Base-by-base conservation (phyloP, 2,329 filamentous ascomycete species). In the Zelopaecilomyces penicillatus region DNA sequence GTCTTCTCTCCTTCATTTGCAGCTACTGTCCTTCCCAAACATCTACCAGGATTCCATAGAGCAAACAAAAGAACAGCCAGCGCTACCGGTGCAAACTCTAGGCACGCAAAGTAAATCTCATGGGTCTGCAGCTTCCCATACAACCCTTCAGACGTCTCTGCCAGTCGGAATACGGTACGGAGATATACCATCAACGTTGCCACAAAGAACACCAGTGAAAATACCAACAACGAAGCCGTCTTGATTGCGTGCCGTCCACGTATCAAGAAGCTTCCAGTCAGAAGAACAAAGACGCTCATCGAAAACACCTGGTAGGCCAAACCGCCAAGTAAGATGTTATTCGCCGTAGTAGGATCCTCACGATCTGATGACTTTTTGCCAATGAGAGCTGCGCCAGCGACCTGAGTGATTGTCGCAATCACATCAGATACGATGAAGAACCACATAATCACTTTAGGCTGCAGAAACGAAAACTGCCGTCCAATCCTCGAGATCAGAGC, bases 371-470 rank as follows among this genome's bases (percentile, higher is more conserved):
- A 62, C 19, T 65, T 67, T 9, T 64, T 61, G 5, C 76, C 76
- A 39, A 79, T 74, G 26, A 78, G 52, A 1, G 71, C 74, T 2
- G 76, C 76, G 31, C 76, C 76, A 1, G 68, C 60, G 41, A 79
- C 66, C 53, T 80, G 75, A 3, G 74, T 58, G 7, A 74, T 60
- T 0, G 75, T 79, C 0, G 72, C 68, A 11, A 79, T 60, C 37
- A 73, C 69, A 54, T 80, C 77, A 44, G 65, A 70, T 1, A 67
- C 66, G 48, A 80, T 70, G 54, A 80, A 80, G 52, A 74, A 68
- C 62, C 66, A 71, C 5, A 79, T 59, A 35, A 79, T 69, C 26
- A 68, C 47, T 42, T 65, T 68, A 0, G 73, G 69, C 1, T 65
- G 63, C 4, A 77, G 55, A 3, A 70, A 64, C 0, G 70, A 65